Evolutionary conservation across 2,329 filamentous ascomycete genomes (phyloP), one percentile per base, ranked within the genome.

Genomic region (Fusarium sambucinum): DNA sequence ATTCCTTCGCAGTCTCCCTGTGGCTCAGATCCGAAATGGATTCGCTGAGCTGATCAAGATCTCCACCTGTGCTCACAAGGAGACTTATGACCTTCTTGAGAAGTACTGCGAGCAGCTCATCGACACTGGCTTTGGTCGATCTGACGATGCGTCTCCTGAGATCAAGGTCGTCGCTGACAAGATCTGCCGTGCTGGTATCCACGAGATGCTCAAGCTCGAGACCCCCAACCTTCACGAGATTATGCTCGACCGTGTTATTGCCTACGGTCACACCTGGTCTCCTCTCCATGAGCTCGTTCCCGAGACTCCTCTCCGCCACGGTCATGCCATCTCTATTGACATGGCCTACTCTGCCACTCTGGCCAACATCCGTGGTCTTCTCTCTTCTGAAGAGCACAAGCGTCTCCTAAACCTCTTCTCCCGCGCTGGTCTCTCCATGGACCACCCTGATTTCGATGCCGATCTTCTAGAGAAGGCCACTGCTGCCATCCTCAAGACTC

Each of bases 21-120:
- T 83, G 12, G 86, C 88, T 3, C 90, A 92, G 76, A 89, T 92
- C 74, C 84, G 90, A 58, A 92, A 92, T 63, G 90, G 90, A 0
- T 92, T 92, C 67, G 90, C 90, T 21, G 90, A 92, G 80, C 77
- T 92, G 68, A 92, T 92, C 81, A 92, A 92, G 81, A 92, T 92
- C 69, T 90, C 89, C 0, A 90, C 88, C 3, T 92, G 90, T 74
- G 88, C 89, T 16, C 88, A 92, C 74, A 79, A 86, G 23, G 79
- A 84, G 19, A 91, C 90, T 0, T 92, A 91, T 73, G 82, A 92
- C 63, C 77, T 92, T 44, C 83, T 92, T 9, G 89, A 92, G 77
- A 84, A 87, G 72, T 89, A 88, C 78, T 92, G 89, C 72, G 90
- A 92, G 81, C 80, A 89, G 71, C 77, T 92, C 21, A 92, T 92